Evolutionary conservation across 768 basidiomycete species (phyloP), one percentile per base, ranked within the genome.

Genomic region (Asterophora lycoperdoides): DNA sequence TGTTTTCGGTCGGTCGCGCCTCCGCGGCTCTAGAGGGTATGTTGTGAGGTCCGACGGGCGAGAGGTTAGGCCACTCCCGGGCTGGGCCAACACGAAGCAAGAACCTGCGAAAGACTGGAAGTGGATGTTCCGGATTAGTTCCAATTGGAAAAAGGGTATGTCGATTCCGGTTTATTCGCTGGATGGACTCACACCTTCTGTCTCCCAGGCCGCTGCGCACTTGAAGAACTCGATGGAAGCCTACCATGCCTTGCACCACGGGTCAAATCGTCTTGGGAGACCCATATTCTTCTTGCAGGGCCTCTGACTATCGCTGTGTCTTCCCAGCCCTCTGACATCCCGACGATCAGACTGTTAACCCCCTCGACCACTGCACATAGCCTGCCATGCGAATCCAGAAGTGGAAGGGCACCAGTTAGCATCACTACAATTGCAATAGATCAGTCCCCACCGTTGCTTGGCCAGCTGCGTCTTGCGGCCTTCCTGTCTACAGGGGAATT

Each of bases 111-210:
- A 74, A 60, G 81, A 88, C 60, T 91, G 88, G 88, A 89, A 87
- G 64, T 86, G 80, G 79, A 89, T 90, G 87, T 90, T 89, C 64
- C 77, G 86, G 47, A 85, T 89, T 53, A 88, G 85, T 56, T 81
- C 81, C 13, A 90, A 90, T 56, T 91, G 89, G 89, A 77, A 77
- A 62, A 85, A 68, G 66, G 89, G 89, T 89, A 58, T 55, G 74
- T 41, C 18, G 41, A 17, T 32, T n/a, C 4, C 43, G 26, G 5
- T 48, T 23, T 19, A 37, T n/a, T 13, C 1, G 7, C 60, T 59
- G 41, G 47, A 18, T 40, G 52, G 41, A 39, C 41, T 18, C 15
- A 26, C 32, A 32, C 17, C 34, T 35, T 9, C 32, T 54, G 43
- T 3, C n/a, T 15, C 46, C 14, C 63, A 90, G 86, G 88, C 53